Base-by-base conservation (phyloP, 1,284 basidiomycete species). In the Ceratobasidium sp. region DNA sequence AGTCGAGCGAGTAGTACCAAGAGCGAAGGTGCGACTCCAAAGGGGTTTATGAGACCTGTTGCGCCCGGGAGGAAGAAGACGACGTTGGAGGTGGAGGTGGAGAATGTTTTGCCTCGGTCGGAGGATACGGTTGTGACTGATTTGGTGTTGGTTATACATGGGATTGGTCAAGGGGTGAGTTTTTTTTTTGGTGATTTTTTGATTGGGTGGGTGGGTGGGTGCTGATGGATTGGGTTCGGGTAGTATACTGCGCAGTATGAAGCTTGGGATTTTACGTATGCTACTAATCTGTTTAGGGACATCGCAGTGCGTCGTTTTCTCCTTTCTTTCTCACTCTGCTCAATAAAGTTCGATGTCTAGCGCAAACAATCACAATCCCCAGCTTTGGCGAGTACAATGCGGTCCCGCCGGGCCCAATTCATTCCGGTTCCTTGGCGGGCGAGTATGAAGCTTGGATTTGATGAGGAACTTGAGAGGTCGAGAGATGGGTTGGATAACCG, bases 341-440 rank as follows among this genome's bases (percentile, higher is more conserved):
- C 40, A 15, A 53, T 33, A 33, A 33, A 4, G 33, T 33, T 33
- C 4, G 2, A 2, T 33, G 44, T 23, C 23, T 58, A 86, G 86
- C 46, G 73, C 63, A 86, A 86, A 77, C 87, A 88, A 82, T 82
- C 86, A 0, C 77, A 79, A 12, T 84, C 86, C 46, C 87, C 87
- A 3, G 86, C 87, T 13, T 80, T 89, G 0, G 81, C 84, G 0
- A 86, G 85, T 0, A 86, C 88, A 61, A 86, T 88, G 80, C 83
- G 87, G 12, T 82, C 86, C 63, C 83, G 87, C 7, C 85, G 88
- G 51, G 83, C 87, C 3, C 88, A 89, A 80, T 86, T 90, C 46
- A 82, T 90, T 2, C 89, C 89, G 0, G 86, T 90, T 5, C 87
- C 88, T 80, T 90, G 89, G 89, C 84, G 89, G 40, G 86, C 88